A percentile compares a stretch with the other conserved stretches of the same genome.
Evolutionary conservation across 768 basidiomycete genomes (phyloP).

Genomic region (Hirschioporus abietinus): DNA sequence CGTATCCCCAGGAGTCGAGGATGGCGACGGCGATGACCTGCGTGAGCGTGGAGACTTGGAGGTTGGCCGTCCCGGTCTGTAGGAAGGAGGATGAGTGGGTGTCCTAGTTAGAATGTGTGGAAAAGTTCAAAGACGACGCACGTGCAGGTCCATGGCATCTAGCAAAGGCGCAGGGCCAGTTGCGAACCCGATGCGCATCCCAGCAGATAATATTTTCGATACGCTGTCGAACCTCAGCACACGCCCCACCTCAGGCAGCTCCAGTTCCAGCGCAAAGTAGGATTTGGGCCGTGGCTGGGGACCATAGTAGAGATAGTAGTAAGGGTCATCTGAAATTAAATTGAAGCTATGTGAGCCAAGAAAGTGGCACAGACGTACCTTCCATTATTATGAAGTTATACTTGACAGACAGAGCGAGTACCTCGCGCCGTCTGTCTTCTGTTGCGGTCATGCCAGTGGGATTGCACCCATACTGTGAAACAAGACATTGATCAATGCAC

Average conservation of each 20-base stretch:
- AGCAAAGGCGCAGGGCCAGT: slow-evolving; percentile 68
- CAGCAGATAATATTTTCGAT: slow-evolving; percentile 75
- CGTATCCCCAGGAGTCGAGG: slow-evolving; percentile 67
- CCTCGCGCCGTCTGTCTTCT: slow-evolving; percentile 60
- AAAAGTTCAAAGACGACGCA: slow-evolving; percentile 27
- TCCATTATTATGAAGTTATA: slow-evolving; percentile 82
- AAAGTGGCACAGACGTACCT: slow-evolving; percentile 38
- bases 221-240: slow-evolving; percentile 88
- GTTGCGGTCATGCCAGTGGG: slow-evolving; percentile 80
- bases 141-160: slow-evolving; percentile 64
- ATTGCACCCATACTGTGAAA: slow-evolving; percentile 70
- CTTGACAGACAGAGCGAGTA: slow-evolving; percentile 64
- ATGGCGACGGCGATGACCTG: slow-evolving; percentile 58
- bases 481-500: neutral
- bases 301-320: slow-evolving; percentile 61
- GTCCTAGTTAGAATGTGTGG: neutral
- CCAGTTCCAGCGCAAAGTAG: slow-evolving; percentile 76
- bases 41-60: slow-evolving; percentile 60
- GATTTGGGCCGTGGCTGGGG: slow-evolving; percentile 56
- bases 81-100: slow-evolving; percentile 2
- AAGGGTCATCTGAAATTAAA: slow-evolving; percentile 57
- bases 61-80: slow-evolving; percentile 61
- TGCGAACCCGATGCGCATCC: slow-evolving; percentile 77
- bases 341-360: slow-evolving; percentile 2
- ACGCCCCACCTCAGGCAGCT: slow-evolving; percentile 61